Conservation (phyloP, 1,284 basidiomycete species). For the Cerioporus squamosus region DNA sequence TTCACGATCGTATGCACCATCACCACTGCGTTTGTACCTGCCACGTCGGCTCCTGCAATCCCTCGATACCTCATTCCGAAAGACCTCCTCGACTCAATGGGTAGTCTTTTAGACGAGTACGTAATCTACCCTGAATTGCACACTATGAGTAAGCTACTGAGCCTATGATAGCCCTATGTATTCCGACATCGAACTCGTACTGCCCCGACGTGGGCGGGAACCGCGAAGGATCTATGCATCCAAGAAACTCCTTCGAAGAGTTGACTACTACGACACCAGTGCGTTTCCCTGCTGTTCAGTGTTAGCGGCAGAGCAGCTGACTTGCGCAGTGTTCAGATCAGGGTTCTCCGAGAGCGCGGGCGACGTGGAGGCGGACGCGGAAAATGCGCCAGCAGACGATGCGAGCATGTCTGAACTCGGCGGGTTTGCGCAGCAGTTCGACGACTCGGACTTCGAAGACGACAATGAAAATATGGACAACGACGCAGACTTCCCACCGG, state of each 20-base stretch:
- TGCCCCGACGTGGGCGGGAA: slow-evolving; percentile 55
- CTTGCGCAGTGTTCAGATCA: slow-evolving; percentile 64
- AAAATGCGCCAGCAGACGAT: slow-evolving; percentile 31
- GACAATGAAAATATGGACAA: slow-evolving; percentile 28
- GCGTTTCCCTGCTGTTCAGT: neutral
- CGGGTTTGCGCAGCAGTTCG: slow-evolving; percentile 39
- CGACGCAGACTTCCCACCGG: slow-evolving; percentile 6
- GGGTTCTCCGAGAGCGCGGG: slow-evolving; percentile 62
- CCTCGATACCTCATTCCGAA: slow-evolving; percentile 63
- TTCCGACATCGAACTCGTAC: slow-evolving; percentile 81
- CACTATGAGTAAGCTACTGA: neutral
- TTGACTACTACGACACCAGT: slow-evolving; percentile 81
- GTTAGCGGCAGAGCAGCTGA: neutral
- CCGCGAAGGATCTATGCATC: slow-evolving; percentile 66
- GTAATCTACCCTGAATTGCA: neutral
- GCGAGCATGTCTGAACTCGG: slow-evolving; percentile 29
- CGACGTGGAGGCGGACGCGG: slow-evolving; percentile 25
- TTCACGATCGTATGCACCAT: slow-evolving; percentile 84
- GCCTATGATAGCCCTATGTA: slow-evolving; percentile 54
- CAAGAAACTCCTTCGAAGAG: slow-evolving; percentile 67
- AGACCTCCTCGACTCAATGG: slow-evolving; percentile 68
- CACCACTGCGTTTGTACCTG: slow-evolving; percentile 65
- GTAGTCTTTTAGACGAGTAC: slow-evolving; percentile 73
- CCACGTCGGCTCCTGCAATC: slow-evolving; percentile 47
- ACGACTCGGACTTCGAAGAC: slow-evolving; percentile 70